Evolutionary conservation across 441 rosid species (phyloP), one percentile per base, ranked within the genome.

Genomic region (Populus tomentosa): DNA sequence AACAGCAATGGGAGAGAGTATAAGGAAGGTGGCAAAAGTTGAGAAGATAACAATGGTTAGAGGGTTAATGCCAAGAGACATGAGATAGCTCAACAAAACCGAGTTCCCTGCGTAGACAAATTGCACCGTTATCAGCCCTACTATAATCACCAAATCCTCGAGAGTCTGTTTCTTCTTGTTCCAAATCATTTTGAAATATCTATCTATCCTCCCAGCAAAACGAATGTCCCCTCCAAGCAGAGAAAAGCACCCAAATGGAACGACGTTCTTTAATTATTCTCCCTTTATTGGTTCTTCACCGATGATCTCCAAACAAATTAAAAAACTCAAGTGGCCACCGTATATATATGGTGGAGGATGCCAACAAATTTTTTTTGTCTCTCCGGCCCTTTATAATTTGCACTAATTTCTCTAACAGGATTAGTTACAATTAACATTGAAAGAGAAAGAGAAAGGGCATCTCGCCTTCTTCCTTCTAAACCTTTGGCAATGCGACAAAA

Each of bases 31-130:
- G 61, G 97, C 95, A 66, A 89, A 80, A 40, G 93, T 81, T 73
- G 91, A 81, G 86, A 85, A 86, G 84, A 90, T 88, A 82, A 90
- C 86, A 89, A 93, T 90, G 79, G 95, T 85, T 53, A 87, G 85
- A 78, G 93, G 84, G 59, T 81, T 76, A 35, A 91, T 86, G 68
- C 99, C 98, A 40, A 91, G 87, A 46, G 98, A 90, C 97, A 90
- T 91, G 67, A 96, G 82, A 84, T 87, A 88, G 81, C 90, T 89
- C 86, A 88, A 82, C 68, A 90, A 85, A 78, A 91, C 63, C 1
- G 97, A 84, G 75, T 84, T 89, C 14, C 82, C 91, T 53, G 94
- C 94, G 74, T 84, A 90, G 26, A 89, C 85, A 77, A 91, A 77
- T 77, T 94, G 99, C 71, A 90, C 88, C 67, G 35, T 86, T 33